Evolutionary conservation across 2,329 filamentous ascomycete species (phyloP).

Genomic region (Fusarium piperis): DNA sequence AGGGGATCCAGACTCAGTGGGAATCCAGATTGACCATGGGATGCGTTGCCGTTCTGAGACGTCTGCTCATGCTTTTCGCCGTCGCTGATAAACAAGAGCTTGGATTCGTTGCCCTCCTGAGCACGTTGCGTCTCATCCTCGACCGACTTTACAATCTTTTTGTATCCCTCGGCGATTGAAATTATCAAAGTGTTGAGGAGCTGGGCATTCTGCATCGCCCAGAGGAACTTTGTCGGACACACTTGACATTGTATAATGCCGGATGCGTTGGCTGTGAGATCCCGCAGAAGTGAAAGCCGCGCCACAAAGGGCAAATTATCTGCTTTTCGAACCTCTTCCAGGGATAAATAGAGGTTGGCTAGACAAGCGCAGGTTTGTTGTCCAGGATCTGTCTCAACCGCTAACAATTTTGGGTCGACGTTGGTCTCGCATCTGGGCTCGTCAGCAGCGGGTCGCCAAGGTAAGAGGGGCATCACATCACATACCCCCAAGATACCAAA

Average conservation of each 20-base stretch:
- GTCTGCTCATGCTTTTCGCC: not conserved
- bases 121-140: conserved; percentile 34
- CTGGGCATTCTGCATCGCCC: conserved; percentile 43
- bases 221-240: conserved; percentile 38
- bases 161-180: conserved; percentile 39
- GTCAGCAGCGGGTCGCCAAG: conserved; percentile 12
- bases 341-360: conserved; percentile 36
- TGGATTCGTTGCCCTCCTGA: conserved; percentile 22
- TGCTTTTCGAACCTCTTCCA: conserved; percentile 37
- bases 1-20: conserved; percentile 23
- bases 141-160: conserved; percentile 33
- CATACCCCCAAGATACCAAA: conserved; percentile 26
- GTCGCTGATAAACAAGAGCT: conserved; percentile 26
- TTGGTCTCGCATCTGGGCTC: conserved; percentile 29
- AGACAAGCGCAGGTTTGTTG: conserved; percentile 38
- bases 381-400: conserved; percentile 4
- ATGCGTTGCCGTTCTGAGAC: not conserved
- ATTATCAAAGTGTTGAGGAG: conserved; percentile 37
- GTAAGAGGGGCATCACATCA: not conserved
- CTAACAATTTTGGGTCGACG: conserved; percentile 19
- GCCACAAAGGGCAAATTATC: conserved; percentile 31
- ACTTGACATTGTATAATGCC: conserved; percentile 33
- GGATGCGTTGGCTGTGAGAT: conserved; percentile 24
- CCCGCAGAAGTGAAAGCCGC: conserved; percentile 25
- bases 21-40: not conserved